Evolutionary conservation across 345 rosid species (phyloP), one percentile per base, ranked within the genome.

Genomic region (Jatropha curcas): DNA sequence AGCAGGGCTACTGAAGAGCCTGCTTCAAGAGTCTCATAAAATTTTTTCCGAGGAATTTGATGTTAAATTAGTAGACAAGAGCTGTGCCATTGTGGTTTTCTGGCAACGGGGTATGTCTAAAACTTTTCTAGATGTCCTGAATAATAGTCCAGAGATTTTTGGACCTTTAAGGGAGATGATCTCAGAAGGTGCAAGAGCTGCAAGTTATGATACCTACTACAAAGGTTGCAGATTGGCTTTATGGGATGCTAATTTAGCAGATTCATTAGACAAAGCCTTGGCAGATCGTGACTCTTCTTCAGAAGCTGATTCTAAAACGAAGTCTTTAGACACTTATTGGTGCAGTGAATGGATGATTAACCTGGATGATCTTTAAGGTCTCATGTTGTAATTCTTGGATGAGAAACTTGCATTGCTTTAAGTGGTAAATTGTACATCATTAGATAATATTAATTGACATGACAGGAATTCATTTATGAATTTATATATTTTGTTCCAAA

Each of bases 31-130:
- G 60, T 85, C 88, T 2, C 94, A 87, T 34, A 60, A 73, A 3
- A 72, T 90, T 65, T 88, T 88, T 35, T 64, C 77, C 0, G 67
- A 74, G 65, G 87, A 83, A 70, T 93, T 87, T 45, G 84, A 88
- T 72, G 86, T 91, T 34, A 81, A 82, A 60, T 79, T 88, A 19
- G 76, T 90, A 53, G 97, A 90, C 63, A 82, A 63, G 76, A 88
- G 88, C 79, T 91, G 96, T 68, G 98, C 94, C 55, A 73, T 90
- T n/a, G 77, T 91, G 39, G 88, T 87, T 30, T 94, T 94, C 84
- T 80, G 84, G 86, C 80, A 61, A 77, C 79, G 85, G 8, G 88
- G 87, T 55, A 71, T 72, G 6, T 83, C 91, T 11, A 73, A 70
- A 66, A 74, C 85, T 43, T 81, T 92, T 62, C 72, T 92, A 74